Evolutionary conservation across 164 flowering plant genomes (phyloP), one percentile per base, ranked within the genome.

Genomic region (Hamamelis virginiana): DNA sequence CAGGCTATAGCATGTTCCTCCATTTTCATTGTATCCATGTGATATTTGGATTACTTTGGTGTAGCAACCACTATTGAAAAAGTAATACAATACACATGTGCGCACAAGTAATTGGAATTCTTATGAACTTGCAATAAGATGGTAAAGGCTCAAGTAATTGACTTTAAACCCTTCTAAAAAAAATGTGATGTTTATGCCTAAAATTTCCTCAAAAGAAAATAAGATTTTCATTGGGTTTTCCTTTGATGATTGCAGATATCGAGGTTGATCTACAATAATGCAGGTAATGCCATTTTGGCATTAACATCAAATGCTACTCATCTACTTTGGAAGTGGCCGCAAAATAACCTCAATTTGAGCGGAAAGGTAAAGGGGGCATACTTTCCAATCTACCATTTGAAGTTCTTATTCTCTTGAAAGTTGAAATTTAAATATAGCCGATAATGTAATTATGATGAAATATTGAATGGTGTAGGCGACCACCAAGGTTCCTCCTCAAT

Each of bases 281-380:
- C 77, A 16, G 82, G 85, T 0, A 15, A 28, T 66, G 75, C 77
- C 18, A 69, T 82, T 19, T 45, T 79, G 70, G 85, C 82, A 28
- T 70, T 82, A 65, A 70, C 67, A 33, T 68, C 73, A 9, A 82
- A 79, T 70, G 85, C 64, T 5, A 51, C 68, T 16, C 79, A 82
- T 53, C 33, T 50, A 50, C 70, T 82, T 12, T 82, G 80, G 82
- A 82, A 75, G 74, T 79, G 85, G 85, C 80, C 50, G 10, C 23
- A 53, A 19, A 74, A 53, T 62, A 71, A 76, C 12, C 55, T 59
- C 3, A 68, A 71, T 60, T 41, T 65, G 9, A 62, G 41, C 9
- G 78, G 76, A 44, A 74, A 66, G 83, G 83, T 77, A 64, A 38
- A 19, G 15, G 11, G 26, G 15, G 8, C 8, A 13, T 53, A 26